Evolutionary conservation across 2,329 filamentous ascomycete species (phyloP).

Genomic region (Cladosporium sp.): DNA sequence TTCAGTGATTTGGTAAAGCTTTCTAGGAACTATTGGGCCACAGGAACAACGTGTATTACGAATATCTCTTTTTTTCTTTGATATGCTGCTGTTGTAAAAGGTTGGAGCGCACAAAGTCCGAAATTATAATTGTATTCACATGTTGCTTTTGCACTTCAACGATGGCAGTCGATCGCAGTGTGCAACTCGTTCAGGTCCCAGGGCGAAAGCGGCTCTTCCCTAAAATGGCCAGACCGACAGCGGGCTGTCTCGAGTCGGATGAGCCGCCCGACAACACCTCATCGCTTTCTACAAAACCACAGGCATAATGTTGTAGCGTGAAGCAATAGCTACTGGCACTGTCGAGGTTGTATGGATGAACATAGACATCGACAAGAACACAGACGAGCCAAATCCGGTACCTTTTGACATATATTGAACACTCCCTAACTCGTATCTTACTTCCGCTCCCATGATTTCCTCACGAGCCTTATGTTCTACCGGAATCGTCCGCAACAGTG

Average conservation of each 20-base stretch:
- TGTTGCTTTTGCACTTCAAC: too few species aligned
- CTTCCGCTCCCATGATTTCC: background rate
- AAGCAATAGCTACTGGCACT: too few species aligned
- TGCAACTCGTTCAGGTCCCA: too few species aligned
- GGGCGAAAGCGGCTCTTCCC: background rate
- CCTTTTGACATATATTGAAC: background rate
- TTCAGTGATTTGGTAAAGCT: too few species aligned
- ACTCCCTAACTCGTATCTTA: background rate
- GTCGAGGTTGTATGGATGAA: too few species aligned
- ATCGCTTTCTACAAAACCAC: background rate
- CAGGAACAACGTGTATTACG: too few species aligned
- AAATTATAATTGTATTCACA: too few species aligned
- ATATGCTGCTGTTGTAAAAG: too few species aligned
- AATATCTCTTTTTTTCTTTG: too few species aligned
- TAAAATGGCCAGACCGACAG: background rate
- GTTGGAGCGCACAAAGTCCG: too few species aligned
- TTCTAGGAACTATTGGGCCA: too few species aligned
- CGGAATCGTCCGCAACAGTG: background rate
- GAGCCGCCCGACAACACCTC: background rate
- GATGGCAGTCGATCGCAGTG: too few species aligned
- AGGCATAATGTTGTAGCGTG: background rate
- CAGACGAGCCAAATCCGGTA: background rate
- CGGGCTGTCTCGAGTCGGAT: background rate
- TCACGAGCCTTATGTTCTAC: background rate
- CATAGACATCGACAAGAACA: background rate